phyloP scores from a whole-genome alignment of 2,329 filamentous ascomycete genomes.

The Fusarium penzigii region DNA sequence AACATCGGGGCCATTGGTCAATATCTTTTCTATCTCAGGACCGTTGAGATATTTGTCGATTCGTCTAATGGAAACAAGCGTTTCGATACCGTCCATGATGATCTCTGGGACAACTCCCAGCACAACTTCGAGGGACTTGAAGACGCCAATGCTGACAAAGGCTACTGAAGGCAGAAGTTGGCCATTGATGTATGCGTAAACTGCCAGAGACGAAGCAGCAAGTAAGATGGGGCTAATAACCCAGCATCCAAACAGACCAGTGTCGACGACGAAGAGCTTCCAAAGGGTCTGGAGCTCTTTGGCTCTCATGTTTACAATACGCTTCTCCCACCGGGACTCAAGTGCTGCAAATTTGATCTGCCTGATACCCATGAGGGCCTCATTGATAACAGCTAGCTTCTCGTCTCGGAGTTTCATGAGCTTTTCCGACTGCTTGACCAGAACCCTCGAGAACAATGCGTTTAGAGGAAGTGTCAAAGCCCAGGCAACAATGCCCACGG shows the following conservation, averaged over 20 bases:
- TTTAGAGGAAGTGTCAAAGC: conserved; percentile 68
- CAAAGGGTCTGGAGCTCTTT: conserved; percentile 68
- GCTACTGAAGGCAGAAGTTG: conserved; percentile 70
- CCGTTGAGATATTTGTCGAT: conserved; percentile 71
- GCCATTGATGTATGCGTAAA: conserved; percentile 66
- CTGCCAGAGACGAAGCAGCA: conserved; percentile 68
- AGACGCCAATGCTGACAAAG: conserved; percentile 76
- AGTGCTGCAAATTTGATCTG: conserved; percentile 85
- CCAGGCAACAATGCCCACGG: conserved; percentile 66
- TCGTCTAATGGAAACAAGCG: conserved; percentile 69
- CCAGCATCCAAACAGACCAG: conserved; percentile 66
- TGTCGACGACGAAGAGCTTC: conserved; percentile 65
- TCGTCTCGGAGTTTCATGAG: conserved; percentile 76
- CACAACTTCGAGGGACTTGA: conserved; percentile 71
- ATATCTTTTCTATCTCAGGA: conserved; percentile 60
- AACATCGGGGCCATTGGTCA: conserved; percentile 59
- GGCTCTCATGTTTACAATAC: conserved; percentile 62
- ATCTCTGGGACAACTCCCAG: conserved; percentile 73
- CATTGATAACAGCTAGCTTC: conserved; percentile 74
- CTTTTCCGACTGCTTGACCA: conserved; percentile 64
- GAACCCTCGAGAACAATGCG: conserved; percentile 64
- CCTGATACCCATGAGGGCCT: conserved; percentile 75
- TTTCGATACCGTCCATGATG: conserved; percentile 69
- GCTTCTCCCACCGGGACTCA: conserved; percentile 72
- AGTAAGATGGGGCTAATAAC: conserved; percentile 73